A percentile compares a stretch with the other conserved stretches of the same genome.
Conservation (phyloP, 306 rosid genomes). For the Medicago truncatula region DNA sequence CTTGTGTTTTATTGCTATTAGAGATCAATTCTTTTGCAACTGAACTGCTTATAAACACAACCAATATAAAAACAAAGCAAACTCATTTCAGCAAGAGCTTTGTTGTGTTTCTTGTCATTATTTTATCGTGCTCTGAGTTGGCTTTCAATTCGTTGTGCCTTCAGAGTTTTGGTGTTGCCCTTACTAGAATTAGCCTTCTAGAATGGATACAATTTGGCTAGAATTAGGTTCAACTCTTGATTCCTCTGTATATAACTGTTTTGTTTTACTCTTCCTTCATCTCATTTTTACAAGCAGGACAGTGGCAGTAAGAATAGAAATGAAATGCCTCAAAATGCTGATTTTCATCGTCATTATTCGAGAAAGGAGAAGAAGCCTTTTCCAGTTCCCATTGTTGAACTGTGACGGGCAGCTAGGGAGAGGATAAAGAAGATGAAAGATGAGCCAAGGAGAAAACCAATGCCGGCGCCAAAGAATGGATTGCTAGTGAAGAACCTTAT, state of each 20-base stretch:
- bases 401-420: slow-evolving; percentile 97
- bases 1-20: neutral
- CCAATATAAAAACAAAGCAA: neutral
- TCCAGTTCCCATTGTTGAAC: slow-evolving; percentile 79
- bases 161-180: neutral
- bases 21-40: neutral
- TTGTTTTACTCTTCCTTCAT: neutral
- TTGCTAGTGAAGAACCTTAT: slow-evolving; percentile 78
- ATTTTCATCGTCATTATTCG: slow-evolving; percentile 72
- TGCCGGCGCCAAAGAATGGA: slow-evolving; percentile 84
- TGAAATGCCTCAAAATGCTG: slow-evolving; percentile 82
- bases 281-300: slow-evolving; percentile 41
- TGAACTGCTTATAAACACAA: neutral
- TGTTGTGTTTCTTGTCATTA: neutral
- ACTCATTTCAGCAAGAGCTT: neutral
- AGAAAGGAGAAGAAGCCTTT: slow-evolving; percentile 90
- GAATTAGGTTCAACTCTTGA: slow-evolving; percentile 19
- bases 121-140: neutral
- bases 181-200: slow-evolving; percentile 5
- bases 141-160: neutral
- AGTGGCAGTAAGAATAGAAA: slow-evolving; percentile 44
- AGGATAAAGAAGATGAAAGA: slow-evolving; percentile 76
- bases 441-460: slow-evolving; percentile 62
- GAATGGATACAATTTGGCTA: neutral
- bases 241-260: slow-evolving; percentile 10